These are phyloP conservation scores for Benincasa hispida DNA, from an alignment of 306 rosid genomes.

Conservation along the genomic window DNA sequence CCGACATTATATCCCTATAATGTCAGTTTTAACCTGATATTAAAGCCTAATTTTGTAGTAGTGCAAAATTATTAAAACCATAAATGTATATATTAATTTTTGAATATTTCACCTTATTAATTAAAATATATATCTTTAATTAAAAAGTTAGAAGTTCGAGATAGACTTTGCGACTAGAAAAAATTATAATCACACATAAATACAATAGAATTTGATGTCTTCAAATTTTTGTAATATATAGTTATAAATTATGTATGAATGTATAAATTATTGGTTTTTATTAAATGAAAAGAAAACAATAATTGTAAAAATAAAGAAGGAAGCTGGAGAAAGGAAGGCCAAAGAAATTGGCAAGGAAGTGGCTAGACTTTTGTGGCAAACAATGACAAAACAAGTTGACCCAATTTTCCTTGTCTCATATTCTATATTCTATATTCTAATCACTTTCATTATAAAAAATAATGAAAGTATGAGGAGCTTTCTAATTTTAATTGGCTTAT, in stretches of 20 bases:
- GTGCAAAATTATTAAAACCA: no score
- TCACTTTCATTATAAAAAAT: not conserved
- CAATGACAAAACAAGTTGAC: conserved; percentile 6
- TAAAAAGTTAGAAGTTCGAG: no score
- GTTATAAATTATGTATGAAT: not conserved
- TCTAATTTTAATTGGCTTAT: not conserved
- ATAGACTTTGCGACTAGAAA: no score
- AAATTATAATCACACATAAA: not conserved
- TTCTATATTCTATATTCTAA: not conserved
- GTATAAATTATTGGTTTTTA: not conserved
- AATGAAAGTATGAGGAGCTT: not conserved
- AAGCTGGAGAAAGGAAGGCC: not conserved
- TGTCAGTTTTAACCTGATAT: no score
- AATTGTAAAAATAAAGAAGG: not conserved
- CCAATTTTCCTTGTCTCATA: not conserved
- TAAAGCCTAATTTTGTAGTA: no score
- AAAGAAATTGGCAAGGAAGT: not conserved
- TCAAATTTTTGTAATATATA: not conserved
- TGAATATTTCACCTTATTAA: no score
- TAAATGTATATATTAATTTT: no score
- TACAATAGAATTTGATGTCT: not conserved
- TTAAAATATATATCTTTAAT: no score
- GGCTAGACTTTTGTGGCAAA: not conserved
- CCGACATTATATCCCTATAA: no score
- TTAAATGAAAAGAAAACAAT: not conserved